Evolutionary conservation across 768 basidiomycete species (phyloP).

Genomic region (Kwoniella newhampshirensis): DNA sequence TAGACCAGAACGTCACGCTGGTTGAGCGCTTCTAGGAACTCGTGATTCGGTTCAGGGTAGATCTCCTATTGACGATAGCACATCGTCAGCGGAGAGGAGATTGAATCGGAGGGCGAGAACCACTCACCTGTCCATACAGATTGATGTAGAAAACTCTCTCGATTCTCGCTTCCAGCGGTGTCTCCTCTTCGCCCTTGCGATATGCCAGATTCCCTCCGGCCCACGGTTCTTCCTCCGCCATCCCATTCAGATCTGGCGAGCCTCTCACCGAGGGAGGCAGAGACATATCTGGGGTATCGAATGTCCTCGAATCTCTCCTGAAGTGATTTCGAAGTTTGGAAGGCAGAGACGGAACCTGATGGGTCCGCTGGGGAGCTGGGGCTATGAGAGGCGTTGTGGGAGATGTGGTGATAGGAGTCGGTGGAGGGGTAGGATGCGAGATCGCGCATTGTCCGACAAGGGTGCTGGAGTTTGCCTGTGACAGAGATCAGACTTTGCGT

Average conservation of each 20-base stretch:
- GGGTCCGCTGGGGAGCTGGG: constrained; percentile 14
- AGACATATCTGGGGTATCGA: constrained; percentile 31
- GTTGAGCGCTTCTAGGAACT: constrained; percentile 66
- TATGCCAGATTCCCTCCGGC: constrained; percentile 43
- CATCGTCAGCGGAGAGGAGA: not conserved
- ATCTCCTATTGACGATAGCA: constrained; percentile 60
- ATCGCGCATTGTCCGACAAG: constrained; percentile 92
- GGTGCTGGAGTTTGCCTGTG: constrained; percentile 64
- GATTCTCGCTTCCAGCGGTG: constrained; percentile 42
- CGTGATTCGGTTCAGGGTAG: constrained; percentile 81
- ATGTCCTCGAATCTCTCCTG: constrained; percentile 45
- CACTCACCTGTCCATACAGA: constrained; percentile 66
- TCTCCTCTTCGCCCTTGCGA: constrained; percentile 45
- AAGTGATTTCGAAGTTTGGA: constrained; percentile 15
- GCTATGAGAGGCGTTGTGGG: constrained; percentile 1
- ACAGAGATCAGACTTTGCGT: not conserved
- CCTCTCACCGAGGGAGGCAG: constrained; percentile 5
- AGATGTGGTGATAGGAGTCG: not conserved
- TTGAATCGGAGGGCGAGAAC: not conserved
- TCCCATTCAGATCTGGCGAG: constrained; percentile 1
- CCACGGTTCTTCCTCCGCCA: constrained; percentile 12
- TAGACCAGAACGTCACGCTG: constrained; percentile 74
- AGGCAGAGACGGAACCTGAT: constrained; percentile 9
- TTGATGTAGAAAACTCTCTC: constrained; percentile 75
- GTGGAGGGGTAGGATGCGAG: constrained; percentile 68